Evolutionary conservation across 2,329 filamentous ascomycete species (phyloP).

Genomic region (Neonectria ditissima): DNA sequence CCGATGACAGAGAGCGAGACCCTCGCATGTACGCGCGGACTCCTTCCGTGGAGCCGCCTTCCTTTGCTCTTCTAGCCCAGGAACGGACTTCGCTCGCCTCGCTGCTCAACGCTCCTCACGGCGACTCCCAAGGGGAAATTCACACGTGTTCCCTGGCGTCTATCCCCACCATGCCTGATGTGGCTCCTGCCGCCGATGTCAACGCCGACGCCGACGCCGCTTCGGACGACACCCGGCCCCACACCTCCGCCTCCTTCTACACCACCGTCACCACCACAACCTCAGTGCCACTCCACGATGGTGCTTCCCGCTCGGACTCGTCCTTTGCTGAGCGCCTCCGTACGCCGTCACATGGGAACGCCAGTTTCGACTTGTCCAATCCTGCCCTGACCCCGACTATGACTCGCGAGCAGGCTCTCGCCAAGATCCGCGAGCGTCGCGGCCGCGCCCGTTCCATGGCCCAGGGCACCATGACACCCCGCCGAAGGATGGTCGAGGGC

Average conservation of each 20-base stretch:
- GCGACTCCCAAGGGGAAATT: slow-evolving; percentile 43
- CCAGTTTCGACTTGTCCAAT: slow-evolving; percentile 65
- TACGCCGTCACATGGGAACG: slow-evolving; percentile 57
- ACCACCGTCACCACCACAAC: slow-evolving; percentile 63
- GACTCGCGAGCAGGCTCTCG: slow-evolving; percentile 79
- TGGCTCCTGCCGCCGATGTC: slow-evolving; percentile 25
- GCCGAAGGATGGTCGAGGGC: slow-evolving; percentile 68
- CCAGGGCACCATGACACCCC: slow-evolving; percentile 67
- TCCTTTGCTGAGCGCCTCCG: slow-evolving; percentile 59
- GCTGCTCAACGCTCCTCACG: slow-evolving; percentile 67
- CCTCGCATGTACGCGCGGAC: slow-evolving; percentile 65
- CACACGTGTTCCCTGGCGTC: slow-evolving; percentile 50
- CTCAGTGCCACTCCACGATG: slow-evolving; percentile 63
- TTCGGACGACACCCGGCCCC: slow-evolving; percentile 52
- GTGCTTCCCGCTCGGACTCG: slow-evolving; percentile 52
- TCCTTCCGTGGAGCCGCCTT: slow-evolving; percentile 71
- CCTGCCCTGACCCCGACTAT: slow-evolving; percentile 73
- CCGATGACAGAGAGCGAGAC: slow-evolving; percentile 49
- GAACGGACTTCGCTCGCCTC: slow-evolving; percentile 70
- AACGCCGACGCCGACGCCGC: slow-evolving; percentile 35
- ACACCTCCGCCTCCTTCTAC: slow-evolving; percentile 62
- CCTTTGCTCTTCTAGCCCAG: slow-evolving; percentile 66
- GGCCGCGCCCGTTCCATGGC: slow-evolving; percentile 78
- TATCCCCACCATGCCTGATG: slow-evolving; percentile 53
- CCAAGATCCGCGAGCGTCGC: slow-evolving; percentile 78